These are phyloP conservation scores for Cymbopogon flexuosus DNA, from an alignment of 202 grass and related monocot genomes.

Conservation along the genomic window DNA sequence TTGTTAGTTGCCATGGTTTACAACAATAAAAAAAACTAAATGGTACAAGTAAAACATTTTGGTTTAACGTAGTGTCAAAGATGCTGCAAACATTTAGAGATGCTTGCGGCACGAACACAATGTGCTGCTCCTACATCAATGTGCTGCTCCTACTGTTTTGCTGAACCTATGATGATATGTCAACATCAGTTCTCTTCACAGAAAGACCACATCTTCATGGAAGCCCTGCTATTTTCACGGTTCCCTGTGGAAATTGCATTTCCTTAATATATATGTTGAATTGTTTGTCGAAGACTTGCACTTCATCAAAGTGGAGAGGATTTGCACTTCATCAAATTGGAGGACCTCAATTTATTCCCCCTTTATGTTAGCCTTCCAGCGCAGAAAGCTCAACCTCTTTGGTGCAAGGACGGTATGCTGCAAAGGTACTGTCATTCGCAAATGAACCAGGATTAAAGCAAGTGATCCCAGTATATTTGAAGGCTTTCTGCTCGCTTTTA, in stretches of 20 bases:
- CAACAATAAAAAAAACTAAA: conserved; percentile 5
- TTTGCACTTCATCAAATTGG: neutral
- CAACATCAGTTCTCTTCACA: conserved; percentile 4
- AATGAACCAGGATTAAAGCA: conserved; percentile 99
- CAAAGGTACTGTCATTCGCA: conserved; percentile 76
- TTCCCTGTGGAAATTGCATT: neutral
- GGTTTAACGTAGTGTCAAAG: neutral
- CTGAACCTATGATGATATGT: neutral
- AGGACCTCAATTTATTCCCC: conserved; percentile 9
- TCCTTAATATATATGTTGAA: neutral
- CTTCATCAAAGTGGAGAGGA: neutral
- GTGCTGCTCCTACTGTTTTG: neutral
- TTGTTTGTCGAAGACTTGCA: neutral
- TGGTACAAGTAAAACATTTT: neutral
- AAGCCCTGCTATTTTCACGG: neutral
- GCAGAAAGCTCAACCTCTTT: conserved; percentile 91
- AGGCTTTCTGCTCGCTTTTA: conserved; percentile 92
- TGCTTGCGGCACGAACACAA: conserved; percentile 20
- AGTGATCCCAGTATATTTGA: conserved; percentile 94
- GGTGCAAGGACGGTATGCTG: conserved; percentile 87
- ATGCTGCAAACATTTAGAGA: neutral
- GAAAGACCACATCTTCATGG: neutral
- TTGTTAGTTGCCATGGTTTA: neutral
- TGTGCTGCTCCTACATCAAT: neutral
- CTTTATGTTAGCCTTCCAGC: conserved; percentile 54